Conservation (phyloP, 345 rosid species). For the Aquilaria malaccensis region DNA sequence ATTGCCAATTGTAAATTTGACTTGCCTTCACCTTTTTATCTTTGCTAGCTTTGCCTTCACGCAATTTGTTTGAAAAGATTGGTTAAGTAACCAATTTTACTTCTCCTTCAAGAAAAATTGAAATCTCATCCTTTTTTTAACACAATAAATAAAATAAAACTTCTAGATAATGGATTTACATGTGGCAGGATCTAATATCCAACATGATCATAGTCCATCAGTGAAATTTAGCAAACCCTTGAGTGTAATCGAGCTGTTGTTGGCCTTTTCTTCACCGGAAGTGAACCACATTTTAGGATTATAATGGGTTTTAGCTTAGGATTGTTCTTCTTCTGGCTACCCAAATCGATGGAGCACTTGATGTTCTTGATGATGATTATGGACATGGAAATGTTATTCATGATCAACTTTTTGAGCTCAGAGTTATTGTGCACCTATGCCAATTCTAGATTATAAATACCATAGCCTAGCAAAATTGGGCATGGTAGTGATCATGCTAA, state of each 20-base stretch:
- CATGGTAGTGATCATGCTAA: conserved; percentile 98
- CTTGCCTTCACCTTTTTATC: no score
- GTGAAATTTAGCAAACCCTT: conserved; percentile 91
- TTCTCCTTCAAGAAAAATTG: no score
- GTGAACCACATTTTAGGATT: conserved; percentile 40
- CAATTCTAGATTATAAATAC: conserved; percentile 84
- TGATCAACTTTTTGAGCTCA: conserved; percentile 67
- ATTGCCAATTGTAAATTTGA: no score
- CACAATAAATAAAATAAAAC: no score
- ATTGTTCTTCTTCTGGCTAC: conserved; percentile 45
- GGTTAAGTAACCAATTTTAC: no score
- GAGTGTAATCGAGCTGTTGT: conserved; percentile 59
- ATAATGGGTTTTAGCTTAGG: conserved; percentile 18
- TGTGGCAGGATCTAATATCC: conserved; percentile 9
- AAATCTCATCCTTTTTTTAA: no score
- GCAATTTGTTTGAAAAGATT: no score
- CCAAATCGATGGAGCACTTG: conserved; percentile 73
- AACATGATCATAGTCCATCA: conserved; percentile 95
- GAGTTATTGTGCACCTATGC: conserved; percentile 91
- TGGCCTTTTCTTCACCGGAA: conserved; percentile 24
- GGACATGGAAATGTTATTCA: conserved; percentile 90
- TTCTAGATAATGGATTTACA: no score
- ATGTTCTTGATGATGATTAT: conserved; percentile 88
- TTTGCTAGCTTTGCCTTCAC: no score
- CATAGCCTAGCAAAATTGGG: conserved; percentile 79